phyloP scores from a whole-genome alignment of 202 grass and related monocot genomes.

The Schoenoplectus tabernaemontani region DNA sequence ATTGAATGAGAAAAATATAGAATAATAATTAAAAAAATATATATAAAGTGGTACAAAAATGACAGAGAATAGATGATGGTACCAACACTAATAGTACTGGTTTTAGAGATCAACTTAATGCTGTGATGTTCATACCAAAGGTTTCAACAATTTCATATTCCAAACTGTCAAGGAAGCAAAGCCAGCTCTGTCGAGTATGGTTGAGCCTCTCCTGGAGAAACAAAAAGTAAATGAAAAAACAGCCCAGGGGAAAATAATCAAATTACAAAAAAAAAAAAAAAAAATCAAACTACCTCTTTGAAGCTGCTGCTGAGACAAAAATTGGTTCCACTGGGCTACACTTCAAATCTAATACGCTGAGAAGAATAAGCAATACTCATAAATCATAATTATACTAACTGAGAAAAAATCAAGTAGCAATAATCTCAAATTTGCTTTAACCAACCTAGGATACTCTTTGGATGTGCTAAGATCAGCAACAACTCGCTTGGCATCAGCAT shows the following conservation, averaged over 20 bases:
- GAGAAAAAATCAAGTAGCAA: neutral
- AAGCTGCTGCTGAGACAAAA: slow-evolving; percentile 93
- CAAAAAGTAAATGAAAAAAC: slow-evolving; percentile 16
- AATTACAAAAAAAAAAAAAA: neutral
- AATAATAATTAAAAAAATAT: neutral
- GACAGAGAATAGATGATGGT: neutral
- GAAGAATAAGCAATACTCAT: slow-evolving; percentile 25
- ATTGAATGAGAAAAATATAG: neutral
- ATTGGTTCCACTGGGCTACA: slow-evolving; percentile 92
- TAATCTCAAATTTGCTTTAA: slow-evolving; percentile 10
- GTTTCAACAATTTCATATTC: slow-evolving; percentile 97
- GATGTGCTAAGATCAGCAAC: slow-evolving; percentile 82
- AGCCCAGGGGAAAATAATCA: neutral
- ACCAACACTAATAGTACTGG: neutral
- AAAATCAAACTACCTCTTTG: slow-evolving; percentile 47
- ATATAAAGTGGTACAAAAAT: neutral
- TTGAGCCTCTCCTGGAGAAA: slow-evolving; percentile 51
- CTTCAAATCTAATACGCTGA: slow-evolving; percentile 85
- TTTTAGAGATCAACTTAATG: neutral
- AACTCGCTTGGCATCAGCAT: slow-evolving; percentile 96
- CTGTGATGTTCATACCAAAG: slow-evolving; percentile 44
- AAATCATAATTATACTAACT: slow-evolving; percentile 26
- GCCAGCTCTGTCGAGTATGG: slow-evolving; percentile 60
- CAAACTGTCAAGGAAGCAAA: slow-evolving; percentile 90
- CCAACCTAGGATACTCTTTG: slow-evolving; percentile 83